Conservation (phyloP, 352 stramenopile species). For the Peronospora destructor region DNA sequence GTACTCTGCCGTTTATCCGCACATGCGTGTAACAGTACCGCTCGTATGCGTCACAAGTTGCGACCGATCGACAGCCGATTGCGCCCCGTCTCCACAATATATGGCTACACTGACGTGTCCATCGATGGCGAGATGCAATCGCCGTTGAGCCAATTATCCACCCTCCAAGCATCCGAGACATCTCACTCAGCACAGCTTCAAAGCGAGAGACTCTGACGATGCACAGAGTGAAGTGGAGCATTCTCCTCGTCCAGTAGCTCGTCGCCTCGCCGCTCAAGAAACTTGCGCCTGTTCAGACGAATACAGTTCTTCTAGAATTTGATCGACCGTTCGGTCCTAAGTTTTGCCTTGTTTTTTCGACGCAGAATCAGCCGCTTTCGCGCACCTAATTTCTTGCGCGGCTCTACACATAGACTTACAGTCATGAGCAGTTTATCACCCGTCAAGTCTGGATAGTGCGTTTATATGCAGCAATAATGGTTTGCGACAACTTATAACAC, state of each 20-base stretch:
- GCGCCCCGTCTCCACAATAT: too few species aligned
- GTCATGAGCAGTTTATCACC: too few species aligned
- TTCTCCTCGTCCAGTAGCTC: conserved; percentile 4
- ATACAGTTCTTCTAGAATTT: too few species aligned
- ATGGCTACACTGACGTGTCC: too few species aligned
- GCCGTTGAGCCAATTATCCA: conserved; percentile 15
- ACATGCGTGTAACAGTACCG: too few species aligned
- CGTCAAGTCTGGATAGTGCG: too few species aligned
- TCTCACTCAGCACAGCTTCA: not conserved
- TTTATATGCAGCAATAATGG: too few species aligned
- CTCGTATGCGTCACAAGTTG: not conserved
- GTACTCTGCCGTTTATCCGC: too few species aligned
- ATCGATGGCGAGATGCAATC: not conserved
- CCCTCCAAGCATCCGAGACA: conserved; percentile 1
- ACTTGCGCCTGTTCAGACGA: conserved; percentile 46
- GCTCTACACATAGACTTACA: too few species aligned
- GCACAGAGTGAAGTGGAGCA: not conserved
- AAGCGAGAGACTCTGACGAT: not conserved
- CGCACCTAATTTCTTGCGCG: not conserved
- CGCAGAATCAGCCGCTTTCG: conserved; percentile 1
- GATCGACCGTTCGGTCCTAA: too few species aligned
- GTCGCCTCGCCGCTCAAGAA: conserved; percentile 33
- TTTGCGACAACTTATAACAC: too few species aligned
- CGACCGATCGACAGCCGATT: conserved; percentile 6
- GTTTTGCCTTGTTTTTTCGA: conserved; percentile 21